These are phyloP conservation scores for Caloboletus firmus DNA, from an alignment of 1,284 basidiomycete species.

Conservation along the genomic window DNA sequence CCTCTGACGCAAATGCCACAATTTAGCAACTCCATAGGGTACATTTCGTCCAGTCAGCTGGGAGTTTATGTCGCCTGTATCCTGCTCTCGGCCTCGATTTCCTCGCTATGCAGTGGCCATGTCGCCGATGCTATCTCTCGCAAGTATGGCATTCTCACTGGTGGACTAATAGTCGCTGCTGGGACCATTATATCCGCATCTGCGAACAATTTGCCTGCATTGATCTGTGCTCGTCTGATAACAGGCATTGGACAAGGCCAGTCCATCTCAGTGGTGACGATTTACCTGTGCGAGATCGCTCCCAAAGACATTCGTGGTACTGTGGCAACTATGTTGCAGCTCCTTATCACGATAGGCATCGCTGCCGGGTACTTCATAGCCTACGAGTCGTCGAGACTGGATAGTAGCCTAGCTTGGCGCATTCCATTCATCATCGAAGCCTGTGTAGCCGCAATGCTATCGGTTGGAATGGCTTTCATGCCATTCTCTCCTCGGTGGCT, in stretches of 20 bases:
- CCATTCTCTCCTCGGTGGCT: slow-evolving; percentile 58
- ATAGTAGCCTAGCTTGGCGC: slow-evolving; percentile 47
- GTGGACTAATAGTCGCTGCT: slow-evolving; percentile 41
- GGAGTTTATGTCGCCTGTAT: slow-evolving; percentile 47
- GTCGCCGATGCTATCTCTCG: slow-evolving; percentile 50
- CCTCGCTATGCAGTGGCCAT: slow-evolving; percentile 46
- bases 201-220: slow-evolving; percentile 34
- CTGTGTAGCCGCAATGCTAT: slow-evolving; percentile 39
- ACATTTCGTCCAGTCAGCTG: slow-evolving; percentile 39
- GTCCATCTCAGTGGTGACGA: slow-evolving; percentile 48
- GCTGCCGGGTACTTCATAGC: slow-evolving; percentile 52
- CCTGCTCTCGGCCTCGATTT: slow-evolving; percentile 46
- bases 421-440: slow-evolving; percentile 48
- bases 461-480: slow-evolving; percentile 47
- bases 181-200: slow-evolving; percentile 41
- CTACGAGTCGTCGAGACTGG: slow-evolving; percentile 44
- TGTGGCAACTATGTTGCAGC: slow-evolving; percentile 44
- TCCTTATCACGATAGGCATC: slow-evolving; percentile 47
- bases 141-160: slow-evolving; percentile 46
- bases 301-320: slow-evolving; percentile 44
- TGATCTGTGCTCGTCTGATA: slow-evolving; percentile 49
- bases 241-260: slow-evolving; percentile 51
- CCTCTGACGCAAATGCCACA: slow-evolving; percentile 48
- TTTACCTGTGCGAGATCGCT: slow-evolving; percentile 47
- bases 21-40: slow-evolving; percentile 39